Conservation (phyloP, 1,139 yeast genomes). For the Meyerozyma athensensis region DNA sequence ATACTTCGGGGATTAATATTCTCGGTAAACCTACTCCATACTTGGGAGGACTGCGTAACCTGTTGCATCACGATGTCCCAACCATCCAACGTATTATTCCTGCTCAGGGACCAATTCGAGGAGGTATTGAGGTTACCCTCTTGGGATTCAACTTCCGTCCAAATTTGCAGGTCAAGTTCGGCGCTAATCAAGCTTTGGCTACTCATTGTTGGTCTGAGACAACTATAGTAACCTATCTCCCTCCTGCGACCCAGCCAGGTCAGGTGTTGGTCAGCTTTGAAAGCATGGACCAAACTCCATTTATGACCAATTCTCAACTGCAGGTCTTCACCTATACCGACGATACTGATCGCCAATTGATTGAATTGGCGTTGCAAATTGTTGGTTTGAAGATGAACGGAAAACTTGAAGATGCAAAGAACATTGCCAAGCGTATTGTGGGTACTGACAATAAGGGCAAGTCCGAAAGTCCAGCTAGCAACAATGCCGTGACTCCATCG, state of each 20-base stretch:
- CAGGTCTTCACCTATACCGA: slow-evolving; percentile 83
- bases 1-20: slow-evolving; percentile 21
- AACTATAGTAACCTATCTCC: slow-evolving; percentile 87
- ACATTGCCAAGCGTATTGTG: slow-evolving; percentile 82
- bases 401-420: slow-evolving; percentile 84
- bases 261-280: slow-evolving; percentile 86
- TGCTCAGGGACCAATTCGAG: slow-evolving; percentile 89
- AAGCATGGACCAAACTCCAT: slow-evolving; percentile 33
- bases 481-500: slow-evolving; percentile 8
- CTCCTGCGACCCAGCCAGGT: slow-evolving; percentile 85
- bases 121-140: slow-evolving; percentile 91
- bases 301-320: slow-evolving; percentile 32
- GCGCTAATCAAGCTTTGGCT: slow-evolving; percentile 74
- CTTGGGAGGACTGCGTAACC: slow-evolving; percentile 8
- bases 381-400: slow-evolving; percentile 96
- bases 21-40: slow-evolving; percentile 5
- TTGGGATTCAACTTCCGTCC: slow-evolving; percentile 83
- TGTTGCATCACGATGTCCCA: slow-evolving; percentile 34
- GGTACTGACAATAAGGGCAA: slow-evolving; percentile 42
- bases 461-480: slow-evolving; percentile 9
- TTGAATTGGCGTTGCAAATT: slow-evolving; percentile 88
- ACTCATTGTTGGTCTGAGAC: slow-evolving; percentile 96
- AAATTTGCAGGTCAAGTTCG: slow-evolving; percentile 80
- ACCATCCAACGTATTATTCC: slow-evolving; percentile 84
- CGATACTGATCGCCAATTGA: slow-evolving; percentile 87